Evolutionary conservation across 2,329 filamentous ascomycete species (phyloP), one percentile per base, ranked within the genome.

Genomic region (Magnaporthales sp.): DNA sequence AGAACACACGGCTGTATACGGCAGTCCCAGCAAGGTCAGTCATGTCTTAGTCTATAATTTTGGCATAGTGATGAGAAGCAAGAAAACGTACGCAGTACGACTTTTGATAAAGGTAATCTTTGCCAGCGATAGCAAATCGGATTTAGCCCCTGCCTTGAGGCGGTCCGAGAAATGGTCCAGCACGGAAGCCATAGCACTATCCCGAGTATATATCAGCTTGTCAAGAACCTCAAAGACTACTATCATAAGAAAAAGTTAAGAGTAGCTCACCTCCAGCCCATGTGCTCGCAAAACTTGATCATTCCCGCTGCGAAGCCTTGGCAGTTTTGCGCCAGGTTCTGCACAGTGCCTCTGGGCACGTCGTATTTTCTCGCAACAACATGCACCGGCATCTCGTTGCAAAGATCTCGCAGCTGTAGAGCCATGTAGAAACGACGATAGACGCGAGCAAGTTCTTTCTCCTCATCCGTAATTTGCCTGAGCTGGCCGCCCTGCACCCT

Each of bases 291-390:
- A 72, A 93, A 93, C 70, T 91, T 92, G 68, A 93, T 86, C 81
- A 92, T 91, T 3, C 90, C 90, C 1, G 89, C 89, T 3, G 90
- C 91, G 72, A 93, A 93, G 0, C 91, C 91, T 70, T 92, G 87
- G 70, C 90, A 92, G 1, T 88, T 90, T 71, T 92, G 89, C 2
- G 89, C 86, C 1, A 93, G 80, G 24, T 83, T 90, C 75, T 93
- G 91, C 11, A 93, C 86, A 5, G 84, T 82, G 1, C 90, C 91
- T 24, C 91, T 84, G 9, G 89, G 86, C 68, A 87, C 86, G 68
- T 86, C 84, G 73, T 91, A 93, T 73, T 91, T 91, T 19, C 81
- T 81, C 29, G 90, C 88, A 30, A 93, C 88, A 2, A 82, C 77
- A 70, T 91, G 86, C 32, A 93, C 82, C 0, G 91, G 90, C 67